Evolutionary conservation across 345 rosid species (phyloP).

Genomic region (Rhodamnia argentea): DNA sequence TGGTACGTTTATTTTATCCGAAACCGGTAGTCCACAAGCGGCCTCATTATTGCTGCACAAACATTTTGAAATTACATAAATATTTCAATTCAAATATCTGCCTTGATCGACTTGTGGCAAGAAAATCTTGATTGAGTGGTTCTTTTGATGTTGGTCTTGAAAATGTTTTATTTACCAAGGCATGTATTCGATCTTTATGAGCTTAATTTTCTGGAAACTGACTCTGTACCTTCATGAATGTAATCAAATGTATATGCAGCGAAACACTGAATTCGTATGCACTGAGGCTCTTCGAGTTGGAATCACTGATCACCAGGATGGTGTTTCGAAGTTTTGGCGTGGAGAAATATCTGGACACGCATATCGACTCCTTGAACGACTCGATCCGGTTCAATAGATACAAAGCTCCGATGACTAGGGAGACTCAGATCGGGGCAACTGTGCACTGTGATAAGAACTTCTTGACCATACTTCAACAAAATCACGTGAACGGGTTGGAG

Average conservation of each 20-base stretch:
- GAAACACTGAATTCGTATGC: neutral
- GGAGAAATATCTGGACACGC: neutral
- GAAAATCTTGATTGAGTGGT: too few relatives aligned
- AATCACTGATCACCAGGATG: neutral
- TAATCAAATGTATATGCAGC: neutral
- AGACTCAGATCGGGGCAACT: neutral
- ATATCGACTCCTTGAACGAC: neutral
- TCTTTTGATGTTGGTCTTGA: neutral
- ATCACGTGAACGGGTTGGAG: neutral
- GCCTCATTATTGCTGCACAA: too few relatives aligned
- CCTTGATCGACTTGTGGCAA: too few relatives aligned
- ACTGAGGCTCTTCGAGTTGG: neutral
- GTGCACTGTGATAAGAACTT: neutral
- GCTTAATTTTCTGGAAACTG: neutral
- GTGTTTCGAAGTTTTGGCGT: neutral
- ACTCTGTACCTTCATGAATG: too few relatives aligned
- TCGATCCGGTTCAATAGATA: neutral
- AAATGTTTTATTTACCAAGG: neutral
- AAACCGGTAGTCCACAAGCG: too few relatives aligned
- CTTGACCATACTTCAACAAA: slow-evolving; percentile 3
- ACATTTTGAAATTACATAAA: too few relatives aligned
- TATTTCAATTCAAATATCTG: too few relatives aligned
- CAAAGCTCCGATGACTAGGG: neutral
- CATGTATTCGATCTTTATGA: neutral
- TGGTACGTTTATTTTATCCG: neutral